A percentile compares a stretch with the other conserved stretches of the same genome.
phyloP scores from a whole-genome alignment of 768 basidiomycete species.

The Pleurotus ostreatus region DNA sequence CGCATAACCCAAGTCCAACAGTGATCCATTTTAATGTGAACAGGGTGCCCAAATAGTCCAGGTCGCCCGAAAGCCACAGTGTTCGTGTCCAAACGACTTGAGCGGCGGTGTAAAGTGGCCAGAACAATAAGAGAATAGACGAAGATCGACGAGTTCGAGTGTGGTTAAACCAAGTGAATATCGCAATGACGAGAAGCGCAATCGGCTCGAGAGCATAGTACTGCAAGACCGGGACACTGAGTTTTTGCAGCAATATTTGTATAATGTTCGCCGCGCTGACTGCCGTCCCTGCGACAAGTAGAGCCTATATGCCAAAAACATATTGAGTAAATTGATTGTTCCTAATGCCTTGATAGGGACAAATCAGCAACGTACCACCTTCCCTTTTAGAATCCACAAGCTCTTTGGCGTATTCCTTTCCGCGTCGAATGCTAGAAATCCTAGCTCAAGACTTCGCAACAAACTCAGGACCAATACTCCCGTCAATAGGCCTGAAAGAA shows the following conservation, averaged over 20 bases:
- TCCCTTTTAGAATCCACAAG: constrained; percentile 47
- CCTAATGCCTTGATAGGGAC: background rate
- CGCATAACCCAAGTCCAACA: constrained; percentile 40
- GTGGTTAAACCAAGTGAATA: constrained; percentile 66
- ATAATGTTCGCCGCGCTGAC: constrained; percentile 41
- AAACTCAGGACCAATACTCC: constrained; percentile 39
- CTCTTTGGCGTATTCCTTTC: constrained; percentile 43
- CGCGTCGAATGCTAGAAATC: constrained; percentile 12
- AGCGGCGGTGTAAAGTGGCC: constrained; percentile 60
- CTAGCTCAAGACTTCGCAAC: constrained; percentile 29
- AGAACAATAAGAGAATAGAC: constrained; percentile 72
- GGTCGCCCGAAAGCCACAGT: constrained; percentile 21
- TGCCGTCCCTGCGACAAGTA: constrained; percentile 43
- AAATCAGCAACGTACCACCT: constrained; percentile 51
- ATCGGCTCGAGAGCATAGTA: constrained; percentile 58
- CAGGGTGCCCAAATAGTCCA: constrained; percentile 29
- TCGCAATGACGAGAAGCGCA: constrained; percentile 41
- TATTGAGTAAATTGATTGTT: background rate
- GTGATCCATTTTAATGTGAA: constrained; percentile 42
- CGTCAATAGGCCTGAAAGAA: constrained; percentile 52
- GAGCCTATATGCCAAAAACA: constrained; percentile 27
- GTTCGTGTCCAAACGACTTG: constrained; percentile 63
- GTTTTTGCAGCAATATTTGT: constrained; percentile 30
- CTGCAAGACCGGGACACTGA: constrained; percentile 39
- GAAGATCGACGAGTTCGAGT: constrained; percentile 68